phyloP scores from a whole-genome alignment of 306 rosid species.

The Calophaca sinica region DNA sequence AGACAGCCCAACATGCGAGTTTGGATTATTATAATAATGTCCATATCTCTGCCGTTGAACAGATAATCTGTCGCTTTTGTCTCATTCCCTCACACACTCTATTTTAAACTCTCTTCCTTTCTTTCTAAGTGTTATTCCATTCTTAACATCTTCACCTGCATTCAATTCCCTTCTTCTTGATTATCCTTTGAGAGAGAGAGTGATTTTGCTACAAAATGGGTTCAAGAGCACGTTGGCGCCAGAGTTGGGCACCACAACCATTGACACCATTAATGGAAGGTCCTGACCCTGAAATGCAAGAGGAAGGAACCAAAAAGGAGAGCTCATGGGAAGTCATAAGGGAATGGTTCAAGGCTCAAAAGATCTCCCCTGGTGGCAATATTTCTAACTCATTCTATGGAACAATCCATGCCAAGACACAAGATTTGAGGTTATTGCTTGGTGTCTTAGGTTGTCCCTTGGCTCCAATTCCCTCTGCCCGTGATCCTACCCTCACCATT shows the following conservation, averaged over 20 bases:
- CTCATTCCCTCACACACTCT: conserved; percentile 45
- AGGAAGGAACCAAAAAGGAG: conserved; percentile 83
- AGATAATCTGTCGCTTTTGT: conserved; percentile 79
- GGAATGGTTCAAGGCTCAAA: conserved; percentile 84
- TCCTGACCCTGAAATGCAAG: conserved; percentile 87
- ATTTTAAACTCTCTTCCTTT: conserved; percentile 27
- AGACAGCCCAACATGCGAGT: conserved; percentile 86
- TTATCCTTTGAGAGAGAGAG: too few relatives aligned
- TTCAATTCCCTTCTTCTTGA: conserved; percentile 17
- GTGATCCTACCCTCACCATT: conserved; percentile 51
- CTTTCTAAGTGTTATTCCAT: too few relatives aligned
- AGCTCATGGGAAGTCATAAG: conserved; percentile 89
- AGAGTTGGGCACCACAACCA: conserved; percentile 87
- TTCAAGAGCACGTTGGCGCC: conserved; percentile 76
- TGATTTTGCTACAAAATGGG: conserved; percentile 50
- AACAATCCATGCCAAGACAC: conserved; percentile 68
- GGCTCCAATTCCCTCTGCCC: conserved; percentile 83
- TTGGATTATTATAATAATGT: conserved; percentile 52
- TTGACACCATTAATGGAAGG: conserved; percentile 94
- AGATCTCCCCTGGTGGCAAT: conserved; percentile 52
- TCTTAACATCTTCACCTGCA: too few relatives aligned
- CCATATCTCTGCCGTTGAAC: conserved; percentile 64
- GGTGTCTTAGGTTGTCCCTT: conserved; percentile 93
- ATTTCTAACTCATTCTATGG: conserved; percentile 52
- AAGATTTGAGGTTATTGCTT: conserved; percentile 84